A percentile compares a stretch with the other conserved stretches of the same genome.
Evolutionary conservation across 345 rosid genomes (phyloP).

Genomic region (Hibiscus mutabilis): DNA sequence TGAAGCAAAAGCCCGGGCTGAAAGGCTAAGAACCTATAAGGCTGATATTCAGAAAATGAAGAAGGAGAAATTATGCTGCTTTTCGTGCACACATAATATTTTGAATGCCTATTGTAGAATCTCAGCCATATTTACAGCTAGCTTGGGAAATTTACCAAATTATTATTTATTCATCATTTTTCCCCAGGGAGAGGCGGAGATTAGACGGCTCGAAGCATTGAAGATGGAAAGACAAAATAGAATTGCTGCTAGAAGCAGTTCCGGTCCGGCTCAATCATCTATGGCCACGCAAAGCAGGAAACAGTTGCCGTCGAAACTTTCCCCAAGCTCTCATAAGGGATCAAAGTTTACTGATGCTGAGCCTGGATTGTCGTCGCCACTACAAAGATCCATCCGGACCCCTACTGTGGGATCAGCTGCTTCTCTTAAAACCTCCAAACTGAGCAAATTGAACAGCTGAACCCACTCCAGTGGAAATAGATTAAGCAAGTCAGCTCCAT

Average conservation of each 20-base stretch:
- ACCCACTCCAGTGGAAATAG: conserved; percentile 48
- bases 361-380: conserved; percentile 68
- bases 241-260: conserved; percentile 65
- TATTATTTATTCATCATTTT: background rate
- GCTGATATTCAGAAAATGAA: conserved; percentile 94
- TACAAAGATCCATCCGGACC: conserved; percentile 49
- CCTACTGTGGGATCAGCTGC: conserved; percentile 45
- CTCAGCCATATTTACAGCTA: background rate
- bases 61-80: conserved; percentile 68
- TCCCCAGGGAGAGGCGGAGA: conserved; percentile 71
- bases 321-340: conserved; percentile 52
- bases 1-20: conserved; percentile 94
- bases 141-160: background rate
- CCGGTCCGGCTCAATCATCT: conserved; percentile 38
- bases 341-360: conserved; percentile 82
- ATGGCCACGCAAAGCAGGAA: conserved; percentile 43
- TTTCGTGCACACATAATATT: background rate
- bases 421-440: conserved; percentile 42
- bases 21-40: conserved; percentile 76
- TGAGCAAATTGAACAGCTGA: conserved; percentile 39
- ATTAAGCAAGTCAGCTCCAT: conserved; percentile 49
- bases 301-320: conserved; percentile 49
- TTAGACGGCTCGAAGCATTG: conserved; percentile 66
- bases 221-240: conserved; percentile 82
- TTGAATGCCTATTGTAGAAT: background rate